Conservation (phyloP, 2,329 filamentous ascomycete genomes). For the Daldinia sp. region DNA sequence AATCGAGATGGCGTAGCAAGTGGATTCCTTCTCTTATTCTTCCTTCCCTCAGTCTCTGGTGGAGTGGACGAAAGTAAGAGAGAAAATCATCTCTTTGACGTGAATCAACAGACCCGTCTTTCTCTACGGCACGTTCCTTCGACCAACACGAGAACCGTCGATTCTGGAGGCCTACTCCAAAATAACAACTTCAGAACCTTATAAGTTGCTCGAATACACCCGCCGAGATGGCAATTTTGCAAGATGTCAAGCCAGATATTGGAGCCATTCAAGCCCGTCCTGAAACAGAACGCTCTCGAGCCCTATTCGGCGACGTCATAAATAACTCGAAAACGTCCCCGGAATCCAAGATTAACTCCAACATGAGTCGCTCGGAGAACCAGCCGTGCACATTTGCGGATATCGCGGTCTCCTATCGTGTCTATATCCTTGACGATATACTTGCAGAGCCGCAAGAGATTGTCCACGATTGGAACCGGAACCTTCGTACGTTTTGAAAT, state of each 20-base stretch:
- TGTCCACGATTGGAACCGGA: constrained; percentile 39
- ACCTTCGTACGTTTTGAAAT: constrained; percentile 9
- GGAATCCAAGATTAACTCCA: constrained; percentile 13
- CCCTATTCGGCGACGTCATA: background rate
- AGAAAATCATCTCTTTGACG: constrained; percentile 11
- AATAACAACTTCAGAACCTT: background rate
- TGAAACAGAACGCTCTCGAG: constrained; percentile 1
- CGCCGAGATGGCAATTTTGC: constrained; percentile 21
- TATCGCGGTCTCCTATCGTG: constrained; percentile 39
- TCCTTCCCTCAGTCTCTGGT: background rate
- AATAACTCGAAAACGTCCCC: background rate
- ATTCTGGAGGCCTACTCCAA: constrained; percentile 21
- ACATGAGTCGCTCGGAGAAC: constrained; percentile 29
- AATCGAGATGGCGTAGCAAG: constrained; percentile 24
- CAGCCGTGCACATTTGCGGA: constrained; percentile 38
- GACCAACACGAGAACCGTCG: constrained; percentile 7
- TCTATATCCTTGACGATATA: constrained; percentile 43
- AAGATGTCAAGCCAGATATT: constrained; percentile 15
- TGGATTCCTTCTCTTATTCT: constrained; percentile 21
- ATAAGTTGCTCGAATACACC: constrained; percentile 24
- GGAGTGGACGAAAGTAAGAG: constrained; percentile 20
- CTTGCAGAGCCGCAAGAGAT: constrained; percentile 44
- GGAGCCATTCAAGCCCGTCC: constrained; percentile 9
- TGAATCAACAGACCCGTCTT: constrained; percentile 12
- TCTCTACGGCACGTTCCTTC: constrained; percentile 10